Evolutionary conservation across 495 filamentous ascomycete genomes (phyloP).

Genomic region (Penicillium bovifimosum): DNA sequence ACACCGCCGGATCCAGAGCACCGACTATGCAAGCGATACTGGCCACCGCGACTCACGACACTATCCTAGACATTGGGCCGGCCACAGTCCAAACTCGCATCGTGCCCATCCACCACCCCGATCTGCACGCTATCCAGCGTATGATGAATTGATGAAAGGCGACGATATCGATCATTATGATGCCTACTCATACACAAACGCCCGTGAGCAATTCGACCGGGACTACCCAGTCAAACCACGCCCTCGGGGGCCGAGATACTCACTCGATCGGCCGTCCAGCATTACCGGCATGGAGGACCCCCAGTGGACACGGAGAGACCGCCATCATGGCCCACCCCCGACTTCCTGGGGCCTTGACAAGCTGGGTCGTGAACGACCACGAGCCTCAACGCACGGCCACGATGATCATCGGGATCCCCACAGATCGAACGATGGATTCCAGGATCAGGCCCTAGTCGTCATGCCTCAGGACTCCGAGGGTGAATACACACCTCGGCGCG

Average conservation of each 20-base stretch:
- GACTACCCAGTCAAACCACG: conserved; percentile 50
- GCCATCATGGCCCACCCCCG: conserved; percentile 51
- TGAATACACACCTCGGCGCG: conserved; percentile 28
- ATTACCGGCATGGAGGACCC: conserved; percentile 56
- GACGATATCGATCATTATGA: conserved; percentile 57
- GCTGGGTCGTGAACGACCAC: conserved; percentile 37
- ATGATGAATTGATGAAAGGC: conserved; percentile 35
- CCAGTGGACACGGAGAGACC: conserved; percentile 44
- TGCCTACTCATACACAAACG: conserved; percentile 68
- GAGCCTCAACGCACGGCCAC: conserved; percentile 25
- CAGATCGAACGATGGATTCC: conserved; percentile 23
- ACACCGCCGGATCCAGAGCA: conserved; percentile 31
- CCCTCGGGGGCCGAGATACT: conserved; percentile 45
- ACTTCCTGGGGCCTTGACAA: conserved; percentile 60
- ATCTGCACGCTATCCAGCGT: conserved; percentile 26
- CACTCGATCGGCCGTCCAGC: conserved; percentile 55
- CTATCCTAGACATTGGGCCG: conserved; percentile 8
- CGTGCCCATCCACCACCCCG: conserved; percentile 21
- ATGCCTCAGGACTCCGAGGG: conserved; percentile 39
- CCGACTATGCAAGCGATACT: conserved; percentile 40
- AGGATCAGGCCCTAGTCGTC: conserved; percentile 32
- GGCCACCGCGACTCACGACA: conserved; percentile 22
- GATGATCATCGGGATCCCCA: conserved; percentile 29
- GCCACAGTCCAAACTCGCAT: conserved; percentile 14
- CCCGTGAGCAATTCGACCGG: conserved; percentile 61